Percentiles rank a stretch among this genome's conserved stretches.
phyloP scores from a whole-genome alignment of 192 early-diverging fungal species.

The Podochytrium sp. region DNA sequence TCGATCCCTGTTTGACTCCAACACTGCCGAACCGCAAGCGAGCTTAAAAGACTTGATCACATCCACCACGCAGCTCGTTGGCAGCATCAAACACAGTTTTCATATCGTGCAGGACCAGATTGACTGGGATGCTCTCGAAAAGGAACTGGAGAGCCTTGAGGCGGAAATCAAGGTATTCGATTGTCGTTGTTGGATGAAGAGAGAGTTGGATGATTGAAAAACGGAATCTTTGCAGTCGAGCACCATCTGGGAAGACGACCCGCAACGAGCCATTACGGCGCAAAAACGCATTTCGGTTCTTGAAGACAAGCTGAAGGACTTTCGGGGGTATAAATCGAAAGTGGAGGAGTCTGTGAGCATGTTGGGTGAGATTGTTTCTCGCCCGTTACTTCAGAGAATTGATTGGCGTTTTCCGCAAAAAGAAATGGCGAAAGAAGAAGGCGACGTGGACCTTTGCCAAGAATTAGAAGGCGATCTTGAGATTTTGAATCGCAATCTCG shows the following conservation, averaged over 20 bases:
- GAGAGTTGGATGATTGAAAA: neutral
- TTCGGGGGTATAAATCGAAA: constrained; percentile 21
- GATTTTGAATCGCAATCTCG: constrained; percentile 31
- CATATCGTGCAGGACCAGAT: constrained; percentile 23
- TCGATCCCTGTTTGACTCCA: no score
- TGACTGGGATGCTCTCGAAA: constrained; percentile 28
- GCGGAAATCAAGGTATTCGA: constrained; percentile 31
- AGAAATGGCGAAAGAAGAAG: constrained; percentile 49
- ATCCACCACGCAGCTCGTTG: neutral
- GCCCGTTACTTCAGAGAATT: neutral
- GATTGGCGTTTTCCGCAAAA: neutral
- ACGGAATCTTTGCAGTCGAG: constrained; percentile 13
- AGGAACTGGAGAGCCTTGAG: neutral
- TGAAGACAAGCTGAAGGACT: constrained; percentile 34
- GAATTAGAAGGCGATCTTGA: constrained; percentile 42
- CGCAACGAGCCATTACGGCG: constrained; percentile 38
- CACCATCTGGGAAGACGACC: constrained; percentile 43
- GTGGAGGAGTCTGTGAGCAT: constrained; percentile 30
- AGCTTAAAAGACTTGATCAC: constrained; percentile 1
- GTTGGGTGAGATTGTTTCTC: constrained; percentile 24
- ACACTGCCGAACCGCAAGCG: neutral
- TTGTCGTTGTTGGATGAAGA: neutral
- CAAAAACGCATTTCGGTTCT: constrained; percentile 45
- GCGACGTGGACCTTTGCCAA: constrained; percentile 30
- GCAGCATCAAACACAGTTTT: neutral